A percentile compares a stretch with the other conserved stretches of the same genome.
Evolutionary conservation across 345 rosid genomes (phyloP).

Genomic region (Eucalyptus sp.): DNA sequence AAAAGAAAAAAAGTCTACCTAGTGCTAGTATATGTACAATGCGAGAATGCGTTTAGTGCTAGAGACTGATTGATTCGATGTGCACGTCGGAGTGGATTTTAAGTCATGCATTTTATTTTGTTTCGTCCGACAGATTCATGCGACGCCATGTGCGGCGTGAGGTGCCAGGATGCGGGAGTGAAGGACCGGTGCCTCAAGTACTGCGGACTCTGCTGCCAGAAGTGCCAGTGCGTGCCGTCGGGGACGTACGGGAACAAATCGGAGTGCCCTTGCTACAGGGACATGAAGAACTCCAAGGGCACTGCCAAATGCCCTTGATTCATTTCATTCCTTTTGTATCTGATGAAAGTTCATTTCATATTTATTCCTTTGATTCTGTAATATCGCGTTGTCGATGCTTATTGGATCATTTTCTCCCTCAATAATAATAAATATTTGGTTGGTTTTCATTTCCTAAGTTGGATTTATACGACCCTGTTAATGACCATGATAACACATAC

Average conservation of each 20-base stretch:
- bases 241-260: conserved; percentile 70
- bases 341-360: not conserved
- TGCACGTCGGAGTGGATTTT: not conserved
- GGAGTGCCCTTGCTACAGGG: conserved; percentile 62
- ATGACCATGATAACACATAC: not conserved
- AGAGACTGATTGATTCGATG: not conserved
- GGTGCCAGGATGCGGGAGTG: conserved; percentile 47
- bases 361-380: not conserved
- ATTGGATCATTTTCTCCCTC: not conserved
- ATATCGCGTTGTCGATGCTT: not conserved
- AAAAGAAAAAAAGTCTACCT: not conserved
- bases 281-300: conserved; percentile 39
- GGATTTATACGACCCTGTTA: not conserved
- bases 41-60: not conserved
- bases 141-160: conserved; percentile 24
- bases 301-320: conserved; percentile 56
- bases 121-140: conserved; percentile 2
- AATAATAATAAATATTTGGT: not conserved
- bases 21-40: not conserved
- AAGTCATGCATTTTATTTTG: not conserved
- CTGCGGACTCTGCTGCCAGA: conserved; percentile 56
- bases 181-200: conserved; percentile 60
- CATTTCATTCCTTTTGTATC: not conserved
- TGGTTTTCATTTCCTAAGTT: not conserved
- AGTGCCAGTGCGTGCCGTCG: conserved; percentile 75